Percentiles rank a stretch among this genome's conserved stretches.
These are phyloP conservation scores for Aspergillus saccharolyticus DNA, from an alignment of 495 filamentous ascomycete genomes.

Conservation along the genomic window DNA sequence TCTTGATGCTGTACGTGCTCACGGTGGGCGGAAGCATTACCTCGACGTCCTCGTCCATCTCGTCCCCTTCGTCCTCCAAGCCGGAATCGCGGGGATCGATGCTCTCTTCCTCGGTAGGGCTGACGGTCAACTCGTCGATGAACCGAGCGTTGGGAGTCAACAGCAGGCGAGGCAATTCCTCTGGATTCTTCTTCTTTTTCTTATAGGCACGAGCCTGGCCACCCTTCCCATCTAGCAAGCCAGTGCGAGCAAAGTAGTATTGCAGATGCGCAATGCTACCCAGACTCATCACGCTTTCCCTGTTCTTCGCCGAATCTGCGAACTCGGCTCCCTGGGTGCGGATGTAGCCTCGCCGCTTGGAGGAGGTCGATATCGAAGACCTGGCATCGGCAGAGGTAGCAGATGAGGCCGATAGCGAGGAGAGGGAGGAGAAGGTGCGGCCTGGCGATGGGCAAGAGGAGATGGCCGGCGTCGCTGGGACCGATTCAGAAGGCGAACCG, in stretches of 20 bases:
- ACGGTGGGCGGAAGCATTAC: slow-evolving; percentile 91
- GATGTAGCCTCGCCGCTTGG: slow-evolving; percentile 75
- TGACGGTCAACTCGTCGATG: slow-evolving; percentile 45
- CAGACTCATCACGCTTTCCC: slow-evolving; percentile 91
- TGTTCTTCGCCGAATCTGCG: slow-evolving; percentile 77
- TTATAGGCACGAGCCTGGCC: slow-evolving; percentile 70
- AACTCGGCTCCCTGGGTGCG: slow-evolving; percentile 88
- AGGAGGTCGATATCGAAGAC: slow-evolving; percentile 51
- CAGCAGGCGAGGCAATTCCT: slow-evolving; percentile 36
- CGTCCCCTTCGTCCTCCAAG: slow-evolving; percentile 43
- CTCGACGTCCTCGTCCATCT: slow-evolving; percentile 55
- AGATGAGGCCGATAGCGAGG: slow-evolving; percentile 64
- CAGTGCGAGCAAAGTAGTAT: slow-evolving; percentile 96
- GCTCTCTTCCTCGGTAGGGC: slow-evolving; percentile 49
- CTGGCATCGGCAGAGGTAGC: slow-evolving; percentile 49
- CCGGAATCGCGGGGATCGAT: slow-evolving; percentile 28
- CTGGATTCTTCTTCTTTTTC: slow-evolving; percentile 47
- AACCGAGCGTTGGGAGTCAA: slow-evolving; percentile 41
- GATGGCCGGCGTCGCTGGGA: slow-evolving; percentile 59
- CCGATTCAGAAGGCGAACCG: slow-evolving; percentile 57
- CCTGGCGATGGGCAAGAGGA: slow-evolving; percentile 59
- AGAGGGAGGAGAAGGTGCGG: slow-evolving; percentile 71
- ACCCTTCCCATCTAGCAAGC: slow-evolving; percentile 87
- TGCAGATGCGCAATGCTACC: slow-evolving; percentile 96
- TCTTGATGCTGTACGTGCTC: slow-evolving; percentile 88